These are phyloP conservation scores for Aspergillus pseudoterreus DNA, from an alignment of 2,329 filamentous ascomycete genomes.

Conservation along the genomic window DNA sequence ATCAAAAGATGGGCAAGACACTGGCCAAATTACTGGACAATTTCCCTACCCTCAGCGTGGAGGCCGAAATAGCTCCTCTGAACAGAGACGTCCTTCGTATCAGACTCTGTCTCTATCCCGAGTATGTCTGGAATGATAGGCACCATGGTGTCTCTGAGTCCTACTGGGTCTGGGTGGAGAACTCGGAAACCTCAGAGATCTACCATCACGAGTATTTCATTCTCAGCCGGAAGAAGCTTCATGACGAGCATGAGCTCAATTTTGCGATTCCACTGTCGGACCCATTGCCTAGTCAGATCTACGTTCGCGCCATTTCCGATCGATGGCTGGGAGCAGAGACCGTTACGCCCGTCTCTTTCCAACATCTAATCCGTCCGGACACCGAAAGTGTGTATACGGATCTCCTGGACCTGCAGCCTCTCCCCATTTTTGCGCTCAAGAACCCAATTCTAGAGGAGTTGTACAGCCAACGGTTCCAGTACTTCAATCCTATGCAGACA, in stretches of 20 bases:
- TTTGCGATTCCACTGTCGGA: slow-evolving; percentile 96
- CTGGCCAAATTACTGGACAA: slow-evolving; percentile 79
- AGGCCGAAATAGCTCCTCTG: slow-evolving; percentile 90
- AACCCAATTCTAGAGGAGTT: slow-evolving; percentile 84
- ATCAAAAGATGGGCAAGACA: slow-evolving; percentile 77
- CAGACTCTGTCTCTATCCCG: slow-evolving; percentile 76
- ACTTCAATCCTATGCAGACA: slow-evolving; percentile 99
- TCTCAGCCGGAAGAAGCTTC: slow-evolving; percentile 79
- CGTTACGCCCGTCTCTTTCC: slow-evolving; percentile 91
- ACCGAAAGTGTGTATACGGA: slow-evolving; percentile 98
- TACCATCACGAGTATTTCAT: slow-evolving; percentile 98
- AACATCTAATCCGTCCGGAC: slow-evolving; percentile 94
- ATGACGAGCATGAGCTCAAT: slow-evolving; percentile 95
- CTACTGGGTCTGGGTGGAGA: slow-evolving; percentile 99
- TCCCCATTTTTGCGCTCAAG: slow-evolving; percentile 81
- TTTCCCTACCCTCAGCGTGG: slow-evolving; percentile 86
- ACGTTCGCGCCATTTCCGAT: slow-evolving; percentile 90
- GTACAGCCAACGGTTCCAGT: slow-evolving; percentile 84
- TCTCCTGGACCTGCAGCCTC: slow-evolving; percentile 81
- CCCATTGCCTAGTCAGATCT: slow-evolving; percentile 91
- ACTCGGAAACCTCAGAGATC: slow-evolving; percentile 94
- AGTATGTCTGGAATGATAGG: slow-evolving; percentile 92
- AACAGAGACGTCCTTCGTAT: slow-evolving; percentile 95
- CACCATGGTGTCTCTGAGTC: slow-evolving; percentile 92
- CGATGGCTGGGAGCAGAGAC: slow-evolving; percentile 96